Conservation (phyloP, 352 stramenopile species). For the Blastocystis sp. region DNA sequence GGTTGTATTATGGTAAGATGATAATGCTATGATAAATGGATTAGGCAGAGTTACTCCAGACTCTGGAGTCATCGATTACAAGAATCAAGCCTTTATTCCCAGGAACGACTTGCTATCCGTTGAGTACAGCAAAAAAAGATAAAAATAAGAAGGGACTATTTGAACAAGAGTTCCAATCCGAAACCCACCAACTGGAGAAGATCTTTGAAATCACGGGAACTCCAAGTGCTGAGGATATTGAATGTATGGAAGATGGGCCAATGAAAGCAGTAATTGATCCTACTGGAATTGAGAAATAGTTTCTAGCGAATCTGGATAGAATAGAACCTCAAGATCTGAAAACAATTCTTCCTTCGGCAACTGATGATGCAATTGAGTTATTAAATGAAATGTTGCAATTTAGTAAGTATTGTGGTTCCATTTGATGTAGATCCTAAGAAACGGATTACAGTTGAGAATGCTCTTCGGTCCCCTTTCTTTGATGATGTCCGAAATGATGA, state of each 20-base stretch:
- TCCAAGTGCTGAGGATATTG: constrained; percentile 81
- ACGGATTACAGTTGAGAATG: constrained; percentile 89
- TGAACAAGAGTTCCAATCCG: constrained; percentile 15
- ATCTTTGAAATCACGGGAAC: constrained; percentile 91
- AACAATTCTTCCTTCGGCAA: constrained; percentile 75
- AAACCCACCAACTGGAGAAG: constrained; percentile 83
- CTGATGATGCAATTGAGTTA: constrained; percentile 78
- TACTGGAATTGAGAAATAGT: neutral
- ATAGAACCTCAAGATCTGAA: constrained; percentile 69
- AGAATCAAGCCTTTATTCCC: constrained; percentile 72
- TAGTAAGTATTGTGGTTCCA: neutral
- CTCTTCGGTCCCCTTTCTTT: constrained; percentile 93
- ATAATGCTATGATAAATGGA: neutral
- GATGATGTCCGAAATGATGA: constrained; percentile 67
- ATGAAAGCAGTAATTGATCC: constrained; percentile 43
- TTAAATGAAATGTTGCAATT: constrained; percentile 82
- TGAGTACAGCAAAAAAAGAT: constrained; percentile 70
- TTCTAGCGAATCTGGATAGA: constrained; percentile 60
- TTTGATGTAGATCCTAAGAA: constrained; percentile 83
- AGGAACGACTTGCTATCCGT: constrained; percentile 73
- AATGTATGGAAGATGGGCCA: constrained; percentile 54
- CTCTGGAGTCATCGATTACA: constrained; percentile 19
- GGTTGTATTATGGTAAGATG: constrained; percentile 92
- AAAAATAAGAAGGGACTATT: constrained; percentile 71
- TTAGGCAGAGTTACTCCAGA: constrained; percentile 63